phyloP scores from a whole-genome alignment of 306 rosid species.

The Malus fusca region DNA sequence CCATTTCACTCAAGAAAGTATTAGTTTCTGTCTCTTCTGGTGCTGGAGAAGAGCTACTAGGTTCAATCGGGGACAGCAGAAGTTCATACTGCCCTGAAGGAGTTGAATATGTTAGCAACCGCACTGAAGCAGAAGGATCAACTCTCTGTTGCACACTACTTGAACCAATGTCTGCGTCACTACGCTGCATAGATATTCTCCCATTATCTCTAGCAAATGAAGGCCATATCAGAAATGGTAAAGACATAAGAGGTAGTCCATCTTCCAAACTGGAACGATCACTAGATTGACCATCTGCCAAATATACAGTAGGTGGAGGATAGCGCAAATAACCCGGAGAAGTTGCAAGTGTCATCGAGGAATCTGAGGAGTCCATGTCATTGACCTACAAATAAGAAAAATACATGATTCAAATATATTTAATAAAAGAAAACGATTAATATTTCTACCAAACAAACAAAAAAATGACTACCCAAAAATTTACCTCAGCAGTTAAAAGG shows the following conservation, averaged over 20 bases:
- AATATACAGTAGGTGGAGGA: slow-evolving; percentile 90
- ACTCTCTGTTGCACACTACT: slow-evolving; percentile 41
- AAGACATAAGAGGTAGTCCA: slow-evolving; percentile 60
- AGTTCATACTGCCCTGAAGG: slow-evolving; percentile 63
- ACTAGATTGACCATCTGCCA: slow-evolving; percentile 61
- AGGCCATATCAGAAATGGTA: slow-evolving; percentile 62
- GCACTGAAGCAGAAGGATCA: slow-evolving; percentile 65
- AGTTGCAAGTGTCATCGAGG: slow-evolving; percentile 82
- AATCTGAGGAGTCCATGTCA: slow-evolving; percentile 88
- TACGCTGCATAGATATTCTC: slow-evolving; percentile 48
- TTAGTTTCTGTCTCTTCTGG: slow-evolving; percentile 37
- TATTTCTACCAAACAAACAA: neutral
- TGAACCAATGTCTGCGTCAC: slow-evolving; percentile 46
- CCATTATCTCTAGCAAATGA: slow-evolving; percentile 57
- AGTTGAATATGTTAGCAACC: slow-evolving; percentile 53
- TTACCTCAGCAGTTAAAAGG: slow-evolving; percentile 92
- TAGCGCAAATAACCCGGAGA: slow-evolving; percentile 81
- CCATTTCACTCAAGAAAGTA: slow-evolving; percentile 31
- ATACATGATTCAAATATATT: slow-evolving; percentile 9
- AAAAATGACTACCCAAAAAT: slow-evolving; percentile 7
- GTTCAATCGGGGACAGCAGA: slow-evolving; percentile 65
- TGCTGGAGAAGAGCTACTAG: slow-evolving; percentile 29
- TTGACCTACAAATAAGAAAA: slow-evolving; percentile 59
- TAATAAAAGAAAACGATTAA: neutral
- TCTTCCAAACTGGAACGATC: slow-evolving; percentile 49